These are phyloP conservation scores for Aspergillus avenaceus DNA, from an alignment of 495 filamentous ascomycete genomes.

Conservation along the genomic window DNA sequence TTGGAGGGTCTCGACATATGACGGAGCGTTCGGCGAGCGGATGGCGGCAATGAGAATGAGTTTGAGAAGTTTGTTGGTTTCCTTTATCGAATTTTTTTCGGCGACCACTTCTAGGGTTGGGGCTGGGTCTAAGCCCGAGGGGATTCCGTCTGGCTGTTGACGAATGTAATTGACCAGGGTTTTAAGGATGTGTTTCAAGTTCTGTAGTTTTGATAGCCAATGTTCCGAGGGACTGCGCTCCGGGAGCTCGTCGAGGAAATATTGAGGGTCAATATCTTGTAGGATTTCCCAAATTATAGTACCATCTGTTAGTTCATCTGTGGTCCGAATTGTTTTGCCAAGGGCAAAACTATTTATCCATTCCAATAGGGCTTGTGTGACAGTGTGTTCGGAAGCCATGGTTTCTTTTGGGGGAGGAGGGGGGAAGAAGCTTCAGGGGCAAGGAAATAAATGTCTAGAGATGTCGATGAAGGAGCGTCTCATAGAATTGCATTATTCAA, in stretches of 20 bases:
- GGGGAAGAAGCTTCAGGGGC: conserved; percentile 1
- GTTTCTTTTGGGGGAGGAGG: conserved; percentile 11
- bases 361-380: conserved; percentile 51
- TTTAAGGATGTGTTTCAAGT: conserved; percentile 66
- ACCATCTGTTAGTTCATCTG: conserved; percentile 71
- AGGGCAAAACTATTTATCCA: conserved; percentile 56
- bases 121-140: conserved; percentile 43
- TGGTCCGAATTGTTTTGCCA: conserved; percentile 37
- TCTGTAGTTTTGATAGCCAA: conserved; percentile 51
- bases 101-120: conserved; percentile 60
- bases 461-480: background rate
- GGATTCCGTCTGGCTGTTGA: conserved; percentile 49
- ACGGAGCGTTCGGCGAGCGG: conserved; percentile 48
- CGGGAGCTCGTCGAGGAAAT: conserved; percentile 61
- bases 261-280: conserved; percentile 62
- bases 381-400: conserved; percentile 43
- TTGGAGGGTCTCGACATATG: conserved; percentile 52
- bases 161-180: conserved; percentile 62
- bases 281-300: conserved; percentile 66
- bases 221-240: conserved; percentile 49
- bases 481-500: background rate
- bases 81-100: conserved; percentile 35
- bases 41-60: conserved; percentile 61
- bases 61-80: conserved; percentile 56
- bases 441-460: background rate